Conservation (phyloP, 2,329 filamentous ascomycete species). For the Ceratocystis alfenasii region DNA sequence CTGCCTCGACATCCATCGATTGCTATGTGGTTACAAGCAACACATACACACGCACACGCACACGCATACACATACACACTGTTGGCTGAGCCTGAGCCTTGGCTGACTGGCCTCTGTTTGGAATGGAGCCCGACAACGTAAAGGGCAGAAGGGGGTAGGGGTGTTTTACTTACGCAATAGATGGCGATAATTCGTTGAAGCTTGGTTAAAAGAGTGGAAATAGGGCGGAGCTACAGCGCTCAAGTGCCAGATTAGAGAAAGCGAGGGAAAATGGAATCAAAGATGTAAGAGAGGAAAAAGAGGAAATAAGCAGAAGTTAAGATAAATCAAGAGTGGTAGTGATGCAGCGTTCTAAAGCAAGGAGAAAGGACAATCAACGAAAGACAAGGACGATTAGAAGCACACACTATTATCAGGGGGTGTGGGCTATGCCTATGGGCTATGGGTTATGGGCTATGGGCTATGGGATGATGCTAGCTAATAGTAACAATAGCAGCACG, state of each 20-base stretch:
- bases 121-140: neutral
- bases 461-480: neutral
- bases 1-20: neutral
- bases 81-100: neutral
- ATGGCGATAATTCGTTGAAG: neutral
- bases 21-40: neutral
- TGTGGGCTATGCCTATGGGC: neutral
- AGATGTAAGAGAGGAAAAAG: neutral
- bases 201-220: neutral
- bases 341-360: neutral
- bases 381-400: constrained; percentile 11
- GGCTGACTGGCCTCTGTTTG: neutral
- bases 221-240: neutral
- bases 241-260: neutral
- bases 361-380: constrained; percentile 1
- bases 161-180: constrained; percentile 6
- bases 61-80: too few species aligned
- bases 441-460: neutral
- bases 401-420: constrained; percentile 13
- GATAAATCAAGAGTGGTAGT: neutral
- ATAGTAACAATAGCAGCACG: neutral
- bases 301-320: neutral
- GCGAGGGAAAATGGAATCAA: neutral
- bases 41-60: too few species aligned
- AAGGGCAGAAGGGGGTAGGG: neutral